These are phyloP conservation scores for Diaporthe capsici DNA, from an alignment of 2,329 filamentous ascomycete species.

Conservation along the genomic window DNA sequence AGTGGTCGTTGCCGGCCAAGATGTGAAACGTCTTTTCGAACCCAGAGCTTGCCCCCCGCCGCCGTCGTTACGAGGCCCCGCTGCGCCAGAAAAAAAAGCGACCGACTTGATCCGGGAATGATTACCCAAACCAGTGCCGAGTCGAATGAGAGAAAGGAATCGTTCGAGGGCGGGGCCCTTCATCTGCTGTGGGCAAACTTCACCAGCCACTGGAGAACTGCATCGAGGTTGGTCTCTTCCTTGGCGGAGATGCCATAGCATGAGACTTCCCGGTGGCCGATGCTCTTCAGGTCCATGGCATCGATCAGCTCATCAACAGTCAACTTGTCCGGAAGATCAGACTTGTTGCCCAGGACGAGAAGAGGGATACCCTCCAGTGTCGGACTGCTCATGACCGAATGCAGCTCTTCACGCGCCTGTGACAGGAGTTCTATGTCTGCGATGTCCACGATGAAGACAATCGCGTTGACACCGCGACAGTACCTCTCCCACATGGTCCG, in stretches of 20 bases:
- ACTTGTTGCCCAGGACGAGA: conserved; percentile 96
- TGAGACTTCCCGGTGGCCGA: conserved; percentile 93
- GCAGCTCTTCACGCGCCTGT: conserved; percentile 91
- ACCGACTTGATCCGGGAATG: conserved; percentile 34
- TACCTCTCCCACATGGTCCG: conserved; percentile 99
- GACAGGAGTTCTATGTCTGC: conserved; percentile 86
- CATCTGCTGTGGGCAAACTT: conserved; percentile 82
- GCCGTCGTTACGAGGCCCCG: conserved; percentile 36
- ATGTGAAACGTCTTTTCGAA: conserved; percentile 42
- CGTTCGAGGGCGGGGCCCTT: conserved; percentile 45
- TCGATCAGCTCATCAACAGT: conserved; percentile 97
- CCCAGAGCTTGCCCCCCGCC: conserved; percentile 37
- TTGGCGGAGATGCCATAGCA: conserved; percentile 99
- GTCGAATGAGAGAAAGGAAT: conserved; percentile 34
- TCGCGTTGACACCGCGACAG: conserved; percentile 96
- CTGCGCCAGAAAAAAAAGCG: conserved; percentile 40
- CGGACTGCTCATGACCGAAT: conserved; percentile 87
- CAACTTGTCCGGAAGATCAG: conserved; percentile 90
- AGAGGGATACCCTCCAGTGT: conserved; percentile 91
- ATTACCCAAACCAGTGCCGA: conserved; percentile 4
- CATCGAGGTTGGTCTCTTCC: conserved; percentile 98
- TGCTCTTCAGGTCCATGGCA: conserved; percentile 87
- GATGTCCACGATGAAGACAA: conserved; percentile 98
- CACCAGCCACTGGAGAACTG: conserved; percentile 96
- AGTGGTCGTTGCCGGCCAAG: conserved; percentile 43